Base-by-base conservation (phyloP, 768 basidiomycete genomes). In the Neoboletus magnificus region DNA sequence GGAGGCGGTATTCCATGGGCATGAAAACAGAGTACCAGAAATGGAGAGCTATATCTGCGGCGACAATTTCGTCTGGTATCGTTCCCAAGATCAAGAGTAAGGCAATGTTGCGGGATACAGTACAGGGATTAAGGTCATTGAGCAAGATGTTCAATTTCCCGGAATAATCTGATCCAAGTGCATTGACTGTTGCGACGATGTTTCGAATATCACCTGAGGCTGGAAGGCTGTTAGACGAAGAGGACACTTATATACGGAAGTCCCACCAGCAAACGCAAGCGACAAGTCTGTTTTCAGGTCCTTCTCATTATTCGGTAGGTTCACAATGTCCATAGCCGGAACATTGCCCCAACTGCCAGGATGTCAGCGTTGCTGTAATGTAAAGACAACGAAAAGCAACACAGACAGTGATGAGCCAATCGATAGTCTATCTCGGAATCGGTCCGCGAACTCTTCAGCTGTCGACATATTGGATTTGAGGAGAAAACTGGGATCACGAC, bases 171-270 rank as follows among this genome's bases (percentile, higher is more conserved):
- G 57, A 20, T 6, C 79, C 77, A 23, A 81, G 71, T 12, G 57
- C 56, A 55, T 80, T 81, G 49, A 81, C 59, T 3, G 76, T 80
- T 27, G 62, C 61, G 7, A 81, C 47, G 18, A 80, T 55, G 50
- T 79, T 71, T 33, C 80, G 73, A 45, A 81, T 68, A 61, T 81
- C 80, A 6, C 80, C 80, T 8, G 80, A 81, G 0, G 78, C 80
- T 81, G 44, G 13, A 36, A 48, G 12, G 25, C 16, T n/a, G 18
- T 48, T 43, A 43, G 27, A 25, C 16, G 1, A 39, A 51, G 15
- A 46, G 18, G 5, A 35, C 1, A 16, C 9, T 1, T 10, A 20
- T 16, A 13, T 8, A 32, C 22, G 3, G 23, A 36, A 25, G 32
- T 2, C 25, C 5, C 13, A 71, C 69, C 67, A 20, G 57, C 60